Conservation (phyloP, 2,329 filamentous ascomycete genomes). For the Tolypocladium sp. region DNA sequence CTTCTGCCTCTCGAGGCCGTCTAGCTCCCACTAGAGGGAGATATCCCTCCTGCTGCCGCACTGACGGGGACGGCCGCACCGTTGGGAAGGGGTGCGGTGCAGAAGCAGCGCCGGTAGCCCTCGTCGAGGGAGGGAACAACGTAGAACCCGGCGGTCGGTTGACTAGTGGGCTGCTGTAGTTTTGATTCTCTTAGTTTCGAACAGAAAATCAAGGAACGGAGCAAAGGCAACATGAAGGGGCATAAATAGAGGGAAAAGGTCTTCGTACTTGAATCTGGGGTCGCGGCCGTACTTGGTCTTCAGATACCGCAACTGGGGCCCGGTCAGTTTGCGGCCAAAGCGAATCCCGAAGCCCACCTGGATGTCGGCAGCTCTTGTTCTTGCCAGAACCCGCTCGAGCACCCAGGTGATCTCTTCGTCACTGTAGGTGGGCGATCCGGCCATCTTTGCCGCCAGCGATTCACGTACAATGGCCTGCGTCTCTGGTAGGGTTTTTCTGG, state of each 20-base stretch:
- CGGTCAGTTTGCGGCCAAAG: constrained; percentile 19
- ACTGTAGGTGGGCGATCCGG: constrained; percentile 23
- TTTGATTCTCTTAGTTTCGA: background rate
- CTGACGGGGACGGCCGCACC: background rate
- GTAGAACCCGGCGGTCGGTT: background rate
- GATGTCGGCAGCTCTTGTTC: constrained; percentile 16
- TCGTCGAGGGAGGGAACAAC: background rate
- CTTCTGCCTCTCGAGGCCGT: background rate
- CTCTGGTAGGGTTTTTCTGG: background rate
- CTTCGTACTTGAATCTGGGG: constrained; percentile 26
- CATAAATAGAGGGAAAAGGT: background rate
- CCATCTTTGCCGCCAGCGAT: constrained; percentile 13
- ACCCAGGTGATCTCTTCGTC: constrained; percentile 25
- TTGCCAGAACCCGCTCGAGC: constrained; percentile 16
- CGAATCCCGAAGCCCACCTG: constrained; percentile 13
- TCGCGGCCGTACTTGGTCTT: constrained; percentile 31
- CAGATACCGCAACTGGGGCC: constrained; percentile 28
- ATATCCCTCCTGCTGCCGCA: background rate
- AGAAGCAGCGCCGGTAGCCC: background rate
- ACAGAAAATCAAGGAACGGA: background rate
- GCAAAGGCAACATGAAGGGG: background rate
- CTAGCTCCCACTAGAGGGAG: background rate
- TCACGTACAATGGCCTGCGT: background rate
- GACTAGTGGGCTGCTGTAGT: background rate
- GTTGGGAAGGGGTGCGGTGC: background rate